These are phyloP conservation scores for Chaetomium globosum DNA, from an alignment of 2,329 filamentous ascomycete genomes.

Conservation along the genomic window DNA sequence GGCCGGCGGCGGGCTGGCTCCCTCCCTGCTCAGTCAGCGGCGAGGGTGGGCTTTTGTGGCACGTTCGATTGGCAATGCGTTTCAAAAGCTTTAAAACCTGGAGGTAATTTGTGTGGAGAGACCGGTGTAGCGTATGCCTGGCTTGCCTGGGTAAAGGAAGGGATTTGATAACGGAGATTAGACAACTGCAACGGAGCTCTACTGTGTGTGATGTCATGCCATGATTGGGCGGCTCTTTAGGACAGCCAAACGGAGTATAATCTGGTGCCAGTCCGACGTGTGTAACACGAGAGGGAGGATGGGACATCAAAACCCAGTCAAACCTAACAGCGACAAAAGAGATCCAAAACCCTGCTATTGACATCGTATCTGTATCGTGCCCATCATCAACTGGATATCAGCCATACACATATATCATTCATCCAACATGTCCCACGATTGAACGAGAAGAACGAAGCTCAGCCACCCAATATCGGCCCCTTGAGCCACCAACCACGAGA, in stretches of 20 bases:
- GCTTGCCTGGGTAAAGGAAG: too few relatives aligned
- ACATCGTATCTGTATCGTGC: background rate
- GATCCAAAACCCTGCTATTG: background rate
- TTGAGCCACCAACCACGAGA: background rate
- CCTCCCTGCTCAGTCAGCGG: too few relatives aligned
- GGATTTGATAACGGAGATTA: background rate
- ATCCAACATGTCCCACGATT: background rate
- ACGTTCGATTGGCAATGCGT: too few relatives aligned
- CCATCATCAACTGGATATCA: conserved; percentile 1
- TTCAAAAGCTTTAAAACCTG: too few relatives aligned
- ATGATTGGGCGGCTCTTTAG: background rate
- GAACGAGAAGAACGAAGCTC: background rate
- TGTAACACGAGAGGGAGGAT: background rate
- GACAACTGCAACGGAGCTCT: background rate
- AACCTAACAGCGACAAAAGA: background rate
- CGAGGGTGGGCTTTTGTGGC: too few relatives aligned
- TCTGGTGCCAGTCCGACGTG: background rate
- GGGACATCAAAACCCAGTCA: background rate
- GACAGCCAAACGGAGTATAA: background rate
- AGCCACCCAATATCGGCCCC: background rate
- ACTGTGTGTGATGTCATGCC: background rate
- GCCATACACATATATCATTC: conserved; percentile 1
- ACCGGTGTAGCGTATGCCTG: too few relatives aligned
- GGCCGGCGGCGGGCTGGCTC: too few relatives aligned
- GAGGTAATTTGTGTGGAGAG: too few relatives aligned